Conservation (phyloP, 176 grass and related monocot species). For the Oropetium thomaeum region DNA sequence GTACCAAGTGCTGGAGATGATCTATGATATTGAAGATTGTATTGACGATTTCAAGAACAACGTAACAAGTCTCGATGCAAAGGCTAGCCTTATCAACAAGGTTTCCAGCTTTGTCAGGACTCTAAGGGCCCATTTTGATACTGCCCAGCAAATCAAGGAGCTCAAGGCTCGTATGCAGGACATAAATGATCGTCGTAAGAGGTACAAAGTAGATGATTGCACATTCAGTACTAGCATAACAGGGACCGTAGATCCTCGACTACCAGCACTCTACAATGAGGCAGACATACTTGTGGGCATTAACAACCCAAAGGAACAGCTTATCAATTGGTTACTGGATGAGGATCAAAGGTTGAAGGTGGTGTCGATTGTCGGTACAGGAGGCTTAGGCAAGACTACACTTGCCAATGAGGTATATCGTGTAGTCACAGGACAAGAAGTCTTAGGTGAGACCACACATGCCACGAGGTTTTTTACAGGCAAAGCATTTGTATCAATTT, state of each 20-base stretch:
- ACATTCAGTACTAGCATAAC: not conserved
- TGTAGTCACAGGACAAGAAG: not conserved
- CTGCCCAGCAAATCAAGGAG: not conserved
- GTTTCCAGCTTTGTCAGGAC: not conserved
- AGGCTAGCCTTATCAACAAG: not conserved
- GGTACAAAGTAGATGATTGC: not conserved
- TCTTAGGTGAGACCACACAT: no score
- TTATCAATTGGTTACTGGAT: not conserved
- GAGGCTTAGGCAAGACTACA: slow-evolving; percentile 15
- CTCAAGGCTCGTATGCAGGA: not conserved
- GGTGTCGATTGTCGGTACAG: not conserved
- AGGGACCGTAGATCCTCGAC: not conserved
- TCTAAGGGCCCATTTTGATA: not conserved
- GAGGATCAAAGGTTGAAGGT: not conserved
- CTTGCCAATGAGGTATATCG: slow-evolving; percentile 5
- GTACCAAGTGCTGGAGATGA: not conserved
- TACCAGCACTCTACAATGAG: not conserved
- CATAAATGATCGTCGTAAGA: not conserved
- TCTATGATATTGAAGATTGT: not conserved
- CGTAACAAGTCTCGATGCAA: not conserved
- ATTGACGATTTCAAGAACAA: not conserved
- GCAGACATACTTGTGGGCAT: not conserved
- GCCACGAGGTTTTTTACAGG: not conserved
- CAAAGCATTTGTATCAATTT: not conserved
- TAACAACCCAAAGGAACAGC: not conserved